Evolutionary conservation across 495 filamentous ascomycete genomes (phyloP).

Genomic region (Podospora tetraspora): DNA sequence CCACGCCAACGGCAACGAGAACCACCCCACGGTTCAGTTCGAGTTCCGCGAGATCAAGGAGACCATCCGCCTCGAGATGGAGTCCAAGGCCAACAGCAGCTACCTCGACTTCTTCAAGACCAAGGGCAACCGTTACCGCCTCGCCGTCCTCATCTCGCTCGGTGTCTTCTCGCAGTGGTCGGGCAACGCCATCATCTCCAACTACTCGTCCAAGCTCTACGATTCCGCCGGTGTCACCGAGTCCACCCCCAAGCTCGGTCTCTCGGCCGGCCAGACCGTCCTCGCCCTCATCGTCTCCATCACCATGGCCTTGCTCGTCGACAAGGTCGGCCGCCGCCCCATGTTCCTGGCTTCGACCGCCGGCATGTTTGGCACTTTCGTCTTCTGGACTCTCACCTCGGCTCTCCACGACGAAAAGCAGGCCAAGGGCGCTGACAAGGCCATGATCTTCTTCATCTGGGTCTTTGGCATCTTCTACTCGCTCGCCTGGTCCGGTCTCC

Average conservation of each 20-base stretch:
- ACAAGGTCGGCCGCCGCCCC: slow-evolving; percentile 55
- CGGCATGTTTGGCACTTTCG: slow-evolving; percentile 55
- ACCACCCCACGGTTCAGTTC: slow-evolving; percentile 54
- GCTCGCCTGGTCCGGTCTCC: slow-evolving; percentile 58
- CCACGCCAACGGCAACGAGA: slow-evolving; percentile 53
- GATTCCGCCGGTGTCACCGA: slow-evolving; percentile 51
- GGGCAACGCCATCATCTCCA: slow-evolving; percentile 62
- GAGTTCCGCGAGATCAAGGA: slow-evolving; percentile 57
- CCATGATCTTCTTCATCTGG: slow-evolving; percentile 55
- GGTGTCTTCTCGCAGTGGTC: slow-evolving; percentile 65
- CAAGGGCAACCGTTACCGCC: slow-evolving; percentile 62
- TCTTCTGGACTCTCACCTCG: slow-evolving; percentile 49
- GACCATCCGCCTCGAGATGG: slow-evolving; percentile 50
- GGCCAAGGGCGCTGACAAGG: slow-evolving; percentile 39
- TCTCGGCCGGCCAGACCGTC: slow-evolving; percentile 48
- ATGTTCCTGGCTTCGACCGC: slow-evolving; percentile 54
- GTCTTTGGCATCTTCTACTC: slow-evolving; percentile 51
- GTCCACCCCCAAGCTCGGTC: slow-evolving; percentile 45
- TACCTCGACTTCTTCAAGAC: slow-evolving; percentile 59
- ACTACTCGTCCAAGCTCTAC: slow-evolving; percentile 57
- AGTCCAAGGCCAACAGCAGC: slow-evolving; percentile 37
- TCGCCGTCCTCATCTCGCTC: slow-evolving; percentile 52
- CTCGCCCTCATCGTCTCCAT: slow-evolving; percentile 50
- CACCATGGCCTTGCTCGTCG: slow-evolving; percentile 53
- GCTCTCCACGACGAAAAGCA: slow-evolving; percentile 38